phyloP scores from a whole-genome alignment of 768 basidiomycete genomes.

The Hirschioporus abietinus region DNA sequence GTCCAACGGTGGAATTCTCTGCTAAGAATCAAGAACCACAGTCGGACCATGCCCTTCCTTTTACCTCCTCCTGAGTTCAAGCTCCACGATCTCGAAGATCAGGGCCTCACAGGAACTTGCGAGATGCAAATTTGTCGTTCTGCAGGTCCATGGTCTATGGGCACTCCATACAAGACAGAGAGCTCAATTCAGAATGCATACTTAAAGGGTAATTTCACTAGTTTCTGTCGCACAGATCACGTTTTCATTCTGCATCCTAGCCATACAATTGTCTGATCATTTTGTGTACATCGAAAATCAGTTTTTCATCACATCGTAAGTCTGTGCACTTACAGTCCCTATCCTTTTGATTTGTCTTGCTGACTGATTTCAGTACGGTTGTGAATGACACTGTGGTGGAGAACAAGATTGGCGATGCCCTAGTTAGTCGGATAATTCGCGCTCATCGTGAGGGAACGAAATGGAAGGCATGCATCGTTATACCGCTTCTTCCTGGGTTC shows the following conservation, averaged over 20 bases:
- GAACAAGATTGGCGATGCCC: slow-evolving; percentile 91
- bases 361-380: slow-evolving; percentile 49
- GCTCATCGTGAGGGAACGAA: slow-evolving; percentile 75
- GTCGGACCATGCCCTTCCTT: slow-evolving; percentile 88
- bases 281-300: slow-evolving; percentile 99
- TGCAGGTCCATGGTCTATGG: slow-evolving; percentile 94
- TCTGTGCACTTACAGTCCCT: not conserved
- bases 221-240: not conserved
- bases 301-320: slow-evolving; percentile 87
- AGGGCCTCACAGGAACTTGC: slow-evolving; percentile 91
- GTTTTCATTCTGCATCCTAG: slow-evolving; percentile 31
- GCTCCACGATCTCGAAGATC: slow-evolving; percentile 64
- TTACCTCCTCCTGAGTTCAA: slow-evolving; percentile 92
- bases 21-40: slow-evolving; percentile 93
- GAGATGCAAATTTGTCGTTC: slow-evolving; percentile 97
- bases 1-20: slow-evolving; percentile 94
- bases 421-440: slow-evolving; percentile 85
- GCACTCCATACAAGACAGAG: slow-evolving; percentile 79
- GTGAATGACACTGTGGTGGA: slow-evolving; percentile 84
- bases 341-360: slow-evolving; percentile 6
- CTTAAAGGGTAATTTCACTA: slow-evolving; percentile 57
- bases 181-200: slow-evolving; percentile 95
- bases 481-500: slow-evolving; percentile 92
- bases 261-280: slow-evolving; percentile 90
- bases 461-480: slow-evolving; percentile 91